Base-by-base conservation (phyloP, 2,329 filamentous ascomycete genomes). In the Fusarium vanettenii region DNA sequence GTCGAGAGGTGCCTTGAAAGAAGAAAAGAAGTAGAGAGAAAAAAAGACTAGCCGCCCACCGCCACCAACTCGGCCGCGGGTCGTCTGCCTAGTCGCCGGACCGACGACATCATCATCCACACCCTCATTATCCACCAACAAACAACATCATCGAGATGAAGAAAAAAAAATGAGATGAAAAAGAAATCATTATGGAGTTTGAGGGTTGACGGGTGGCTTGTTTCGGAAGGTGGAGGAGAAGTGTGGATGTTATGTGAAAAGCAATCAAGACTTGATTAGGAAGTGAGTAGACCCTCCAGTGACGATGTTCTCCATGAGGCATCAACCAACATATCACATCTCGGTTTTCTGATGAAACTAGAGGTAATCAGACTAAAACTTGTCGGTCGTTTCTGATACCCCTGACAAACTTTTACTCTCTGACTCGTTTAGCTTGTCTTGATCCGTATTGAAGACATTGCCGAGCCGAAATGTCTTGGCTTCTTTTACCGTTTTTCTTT, bases 131-230 rank as follows among this genome's bases (percentile, higher is more conserved):
- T 18, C 31, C 31, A 52, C 48, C 48, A 16, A 16, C 29, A 11
- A 37, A 60, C 18, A 33, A 41, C 14, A 61, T 22, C 55, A 59
- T 35, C 43, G 39, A 62, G 35, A 33, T 48, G 41, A 35, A 50
- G 8, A 45, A 61, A 48, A 45, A 22, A 50, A 27, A 29, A 18
- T 18, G 43, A 62, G 33, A 22, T 11, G 13, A 52, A 63, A 62
- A 52, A 63, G 60, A 55, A 63, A 63, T 45, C 33, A 63, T 33
- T 50, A 62, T 14, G 41, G 41, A 43, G 60, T 62, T 62, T 62
- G 41, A 31, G 16, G 20, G 25, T 52, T 61, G 43, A 41, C 22
- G 45, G 45, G 10, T 63, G 59, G 65, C 59, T 56, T 63, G 37
- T 29, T 29, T 22, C 27, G 37, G 45, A 31, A 67, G 37, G 64